A percentile compares a stretch with the other conserved stretches of the same genome.
Conservation (phyloP, 2,329 filamentous ascomycete species). For the Alternaria metachromatica region DNA sequence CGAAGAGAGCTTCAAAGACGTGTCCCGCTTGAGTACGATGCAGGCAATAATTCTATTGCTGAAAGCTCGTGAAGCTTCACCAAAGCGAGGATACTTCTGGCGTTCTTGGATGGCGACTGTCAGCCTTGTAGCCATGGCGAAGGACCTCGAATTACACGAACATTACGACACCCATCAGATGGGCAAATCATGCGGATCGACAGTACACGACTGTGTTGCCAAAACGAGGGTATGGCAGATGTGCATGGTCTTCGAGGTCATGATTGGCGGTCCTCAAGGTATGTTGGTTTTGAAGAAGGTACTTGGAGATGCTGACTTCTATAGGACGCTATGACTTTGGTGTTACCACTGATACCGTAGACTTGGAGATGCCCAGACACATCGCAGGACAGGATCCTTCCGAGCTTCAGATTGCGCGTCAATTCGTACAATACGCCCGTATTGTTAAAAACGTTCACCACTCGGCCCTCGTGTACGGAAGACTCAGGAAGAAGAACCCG, state of each 20-base stretch:
- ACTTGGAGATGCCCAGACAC: constrained; percentile 71
- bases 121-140: constrained; percentile 89
- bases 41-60: constrained; percentile 87
- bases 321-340: constrained; percentile 75
- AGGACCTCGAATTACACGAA: constrained; percentile 87
- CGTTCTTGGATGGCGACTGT: constrained; percentile 97
- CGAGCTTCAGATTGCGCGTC: constrained; percentile 79
- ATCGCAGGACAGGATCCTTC: constrained; percentile 72
- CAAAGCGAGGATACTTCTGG: constrained; percentile 94
- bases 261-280: constrained; percentile 96
- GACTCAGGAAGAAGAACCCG: constrained; percentile 74
- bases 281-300: constrained; percentile 18
- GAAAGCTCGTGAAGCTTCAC: constrained; percentile 89
- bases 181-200: constrained; percentile 72
- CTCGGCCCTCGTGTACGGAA: constrained; percentile 77
- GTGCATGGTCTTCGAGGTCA: constrained; percentile 83
- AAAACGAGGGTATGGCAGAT: constrained; percentile 91
- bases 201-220: constrained; percentile 76
- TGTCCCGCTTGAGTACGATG: constrained; percentile 86
- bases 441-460: constrained; percentile 78
- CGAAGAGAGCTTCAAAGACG: constrained; percentile 91
- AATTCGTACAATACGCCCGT: constrained; percentile 81
- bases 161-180: constrained; percentile 80
- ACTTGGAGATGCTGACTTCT: constrained; percentile 10
- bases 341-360: constrained; percentile 76